phyloP scores from a whole-genome alignment of 768 basidiomycete species.

The Glaciozyma martinii region DNA sequence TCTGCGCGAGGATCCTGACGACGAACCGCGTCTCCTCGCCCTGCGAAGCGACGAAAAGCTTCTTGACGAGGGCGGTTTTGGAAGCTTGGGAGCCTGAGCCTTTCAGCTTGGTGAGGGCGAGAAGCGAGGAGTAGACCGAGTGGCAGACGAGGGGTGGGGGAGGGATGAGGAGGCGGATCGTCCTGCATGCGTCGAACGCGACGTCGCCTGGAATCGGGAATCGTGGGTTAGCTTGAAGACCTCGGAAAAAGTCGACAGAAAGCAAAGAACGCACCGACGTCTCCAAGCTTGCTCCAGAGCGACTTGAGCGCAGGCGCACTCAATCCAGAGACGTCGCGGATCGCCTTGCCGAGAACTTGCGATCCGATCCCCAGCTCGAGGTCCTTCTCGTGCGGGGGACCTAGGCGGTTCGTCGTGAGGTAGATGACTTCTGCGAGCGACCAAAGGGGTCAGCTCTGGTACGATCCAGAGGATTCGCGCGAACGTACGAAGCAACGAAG shows the following conservation, averaged over 20 bases:
- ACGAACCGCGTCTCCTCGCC: constrained; percentile 85
- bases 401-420: constrained; percentile 28
- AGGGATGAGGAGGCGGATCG: constrained; percentile 61
- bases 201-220: constrained; percentile 41
- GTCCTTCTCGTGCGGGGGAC: constrained; percentile 36
- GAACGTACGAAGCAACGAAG: constrained; percentile 50
- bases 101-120: constrained; percentile 53
- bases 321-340: constrained; percentile 28
- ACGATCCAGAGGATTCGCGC: not conserved
- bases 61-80: constrained; percentile 70
- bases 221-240: not conserved
- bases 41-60: constrained; percentile 67
- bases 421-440: constrained; percentile 27
- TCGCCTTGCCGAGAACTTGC: constrained; percentile 24
- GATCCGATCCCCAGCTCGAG: constrained; percentile 43
- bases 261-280: constrained; percentile 56
- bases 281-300: constrained; percentile 58
- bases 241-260: not conserved
- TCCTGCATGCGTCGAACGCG: constrained; percentile 72
- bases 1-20: constrained; percentile 61
- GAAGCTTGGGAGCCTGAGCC: constrained; percentile 57
- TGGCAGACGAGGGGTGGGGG: constrained; percentile 59
- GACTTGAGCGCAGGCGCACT: constrained; percentile 48
- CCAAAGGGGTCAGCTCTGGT: not conserved
- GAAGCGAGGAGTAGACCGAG: constrained; percentile 58